Base-by-base conservation (phyloP, 2,329 filamentous ascomycete genomes). In the Diplodia scrobiculata region DNA sequence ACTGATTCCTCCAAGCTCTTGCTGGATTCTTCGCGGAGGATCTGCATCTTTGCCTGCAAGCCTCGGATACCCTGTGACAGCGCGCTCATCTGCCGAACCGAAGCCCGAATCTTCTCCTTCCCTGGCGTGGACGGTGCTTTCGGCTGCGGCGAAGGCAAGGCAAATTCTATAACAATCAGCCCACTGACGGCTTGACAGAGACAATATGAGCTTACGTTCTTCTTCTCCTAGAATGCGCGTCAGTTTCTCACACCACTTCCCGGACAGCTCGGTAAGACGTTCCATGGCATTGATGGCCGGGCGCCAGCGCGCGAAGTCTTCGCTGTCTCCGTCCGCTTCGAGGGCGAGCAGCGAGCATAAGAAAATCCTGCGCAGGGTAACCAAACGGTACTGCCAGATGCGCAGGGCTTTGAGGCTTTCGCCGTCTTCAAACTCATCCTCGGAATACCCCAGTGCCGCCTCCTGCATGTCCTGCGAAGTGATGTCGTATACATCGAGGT, bases 41-140 rank as follows among this genome's bases (percentile, higher is more conserved):
- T 83, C 68, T 96, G 92, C 81, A 99, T 87, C 77, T 98, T 99
- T 41, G 95, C 95, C 78, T 98, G 94, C 58, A 99, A 83, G 11
- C 91, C 91, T 32, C 93, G 89, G 68, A 98, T 96, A 17, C 92
- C 93, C 65, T 92, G 91, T 0, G 92, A 97, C 38, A 99, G 83
- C 0, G 90, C 91, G 73, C 91, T 92, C 50, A 99, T 86, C 74
- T 96, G 94, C 68, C 92, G 89, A 67, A 97, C 85, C 75, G 97
- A 94, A 65, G 90, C 89, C 66, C 93, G 89, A 82, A 94, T 89
- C 68, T 91, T 87, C 73, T 97, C 92, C 63, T 89, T 89, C n/a
- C 86, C 86, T 1, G 92, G 91, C 89, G 29, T 89, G 72, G 62
- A 60, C 82, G 73, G 73, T 85, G 86, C 48, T 89, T 85, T 47